Evolutionary conservation across 1,284 basidiomycete species (phyloP), one percentile per base, ranked within the genome.

Genomic region (Amylostereum areolatum): DNA sequence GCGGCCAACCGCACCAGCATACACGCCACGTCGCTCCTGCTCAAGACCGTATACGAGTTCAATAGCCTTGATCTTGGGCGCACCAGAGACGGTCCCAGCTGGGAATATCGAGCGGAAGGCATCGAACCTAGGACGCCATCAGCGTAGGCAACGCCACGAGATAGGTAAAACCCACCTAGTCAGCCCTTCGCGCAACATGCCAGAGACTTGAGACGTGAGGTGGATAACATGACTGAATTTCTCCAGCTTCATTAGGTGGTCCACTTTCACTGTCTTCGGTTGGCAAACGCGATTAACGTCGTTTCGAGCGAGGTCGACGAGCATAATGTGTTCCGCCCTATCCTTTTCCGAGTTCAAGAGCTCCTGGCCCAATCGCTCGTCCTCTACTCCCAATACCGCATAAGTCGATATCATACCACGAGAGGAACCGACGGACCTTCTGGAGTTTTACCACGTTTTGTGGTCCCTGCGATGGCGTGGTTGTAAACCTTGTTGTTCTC

Each of bases 71-170:
- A 99, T 94, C 71, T 99, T 99, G 1, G 97, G 97, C 30, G 97
- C 97, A 11, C 97, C 97, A 0, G 93, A 97, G n/a, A 99, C 96
- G 2, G 97, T 99, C 1, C 97, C 97, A 4, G 97, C 96, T 0
- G 97, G 97, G 75, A 99, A 99, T 59, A 99, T 99, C 41, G 95
- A 98, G 25, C 97, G 85, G 75, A 99, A 97, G 0, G 97, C 97
- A 66, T 99, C 97, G 63, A 98, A 99, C 57, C 94, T 93, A 35
- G 59, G 3, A 18, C 18, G 5, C 5, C 27, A 45, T 46, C 18
- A 37, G 32, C 18, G 18, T 18, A 18, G 18, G 18, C 25, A 40
- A 41, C 9, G 29, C 31, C 12, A 39, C 12, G 39, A 34, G 28
- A 31, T 11, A 43, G 25, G 11, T 12, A 18, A 40, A 12, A 47